Evolutionary conservation across 345 rosid genomes (phyloP), one percentile per base, ranked within the genome.

Genomic region (Bruguiera gymnorhiza): DNA sequence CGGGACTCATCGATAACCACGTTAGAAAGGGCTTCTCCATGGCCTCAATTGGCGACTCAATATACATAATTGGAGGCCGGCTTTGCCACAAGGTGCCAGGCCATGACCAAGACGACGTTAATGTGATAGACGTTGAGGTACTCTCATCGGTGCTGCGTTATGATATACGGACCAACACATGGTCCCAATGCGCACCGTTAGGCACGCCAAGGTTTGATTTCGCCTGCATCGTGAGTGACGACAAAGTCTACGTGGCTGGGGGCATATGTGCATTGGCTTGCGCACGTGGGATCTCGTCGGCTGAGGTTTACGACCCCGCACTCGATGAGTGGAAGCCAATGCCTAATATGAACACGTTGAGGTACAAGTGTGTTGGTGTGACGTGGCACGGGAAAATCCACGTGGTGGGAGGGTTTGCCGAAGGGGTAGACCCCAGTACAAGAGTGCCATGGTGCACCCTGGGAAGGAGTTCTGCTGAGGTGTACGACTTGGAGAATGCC

Each of bases 401-500:
- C 62, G 84, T 86, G 34, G 86, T 81, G 0, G 83, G 90, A 2
- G 90, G 86, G 13, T 86, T 88, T 6, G 83, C 75, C 1, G 70
- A 81, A 69, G 54, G 71, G 46, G 64, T 60, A 26, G 59, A 78
- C 13, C 66, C 78, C 0, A 78, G 66, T 6, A 27, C 62, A 6
- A 66, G 68, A 46, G 67, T 71, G 24, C 70, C 79, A 1, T 36
- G 61, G 21, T 50, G 39, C 46, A 65, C 50, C 32, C 78, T 76
- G 4, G 86, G 81, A 55, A 70, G 90, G 15, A 78, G 93, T 79
- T 86, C 85, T 0, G 90, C 76, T 1, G 90, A 88, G 69, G 77
- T 80, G 55, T 84, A 78, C 54, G 80, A 83, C 72, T 76, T 68
- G 0, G 54, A 21, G 6, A 64, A 54, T 0, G 78, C 75, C 37